Evolutionary conservation across 164 flowering plant genomes (phyloP).

Genomic region (Saururus chinensis): DNA sequence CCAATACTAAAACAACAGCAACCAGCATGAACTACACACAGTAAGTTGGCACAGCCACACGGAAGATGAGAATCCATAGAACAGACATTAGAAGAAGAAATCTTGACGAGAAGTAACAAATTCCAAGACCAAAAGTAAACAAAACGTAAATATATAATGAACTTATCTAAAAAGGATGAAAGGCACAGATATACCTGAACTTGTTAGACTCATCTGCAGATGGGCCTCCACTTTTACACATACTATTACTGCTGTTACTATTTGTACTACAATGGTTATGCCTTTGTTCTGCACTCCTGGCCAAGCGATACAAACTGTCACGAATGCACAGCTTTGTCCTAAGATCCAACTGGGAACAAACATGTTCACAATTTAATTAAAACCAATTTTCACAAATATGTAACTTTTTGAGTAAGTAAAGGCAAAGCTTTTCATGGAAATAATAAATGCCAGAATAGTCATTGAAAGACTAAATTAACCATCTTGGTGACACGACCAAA

Average conservation of each 20-base stretch:
- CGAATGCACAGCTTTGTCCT: constrained; percentile 75
- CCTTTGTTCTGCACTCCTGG: constrained; percentile 80
- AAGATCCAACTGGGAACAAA: constrained; percentile 57
- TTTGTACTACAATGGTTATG: constrained; percentile 24
- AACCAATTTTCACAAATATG: too few species aligned
- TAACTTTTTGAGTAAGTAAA: too few species aligned
- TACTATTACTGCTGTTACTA: constrained; percentile 19
- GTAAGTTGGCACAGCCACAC: not conserved
- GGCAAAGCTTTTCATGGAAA: too few species aligned
- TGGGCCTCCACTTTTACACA: constrained; percentile 22
- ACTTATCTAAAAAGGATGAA: not conserved
- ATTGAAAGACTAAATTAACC: too few species aligned
- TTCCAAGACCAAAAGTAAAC: too few species aligned
- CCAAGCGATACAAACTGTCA: constrained; percentile 86
- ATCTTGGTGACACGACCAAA: too few species aligned
- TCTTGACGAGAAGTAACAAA: too few species aligned
- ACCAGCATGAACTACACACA: not conserved
- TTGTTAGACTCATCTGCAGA: constrained; percentile 33
- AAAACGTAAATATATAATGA: too few species aligned
- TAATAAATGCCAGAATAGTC: too few species aligned
- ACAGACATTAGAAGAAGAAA: not conserved
- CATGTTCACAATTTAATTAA: constrained; percentile 3
- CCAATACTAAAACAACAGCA: not conserved
- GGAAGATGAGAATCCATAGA: not conserved
- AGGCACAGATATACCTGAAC: constrained; percentile 18